A percentile compares a stretch with the other conserved stretches of the same genome.
phyloP scores from a whole-genome alignment of 257 asterid species.

The Salvia miltiorrhiza region DNA sequence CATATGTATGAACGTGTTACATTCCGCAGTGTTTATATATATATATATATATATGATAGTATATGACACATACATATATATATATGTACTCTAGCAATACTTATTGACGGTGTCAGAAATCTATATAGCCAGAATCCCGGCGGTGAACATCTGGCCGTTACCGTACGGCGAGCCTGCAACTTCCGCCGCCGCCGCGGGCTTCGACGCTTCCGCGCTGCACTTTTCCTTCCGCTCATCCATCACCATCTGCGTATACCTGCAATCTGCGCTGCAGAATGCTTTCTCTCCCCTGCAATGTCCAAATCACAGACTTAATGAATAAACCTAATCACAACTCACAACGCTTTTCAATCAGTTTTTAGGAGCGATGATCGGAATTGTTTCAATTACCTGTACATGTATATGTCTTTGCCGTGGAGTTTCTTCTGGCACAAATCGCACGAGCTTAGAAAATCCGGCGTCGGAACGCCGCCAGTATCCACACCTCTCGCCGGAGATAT shows the following conservation, averaged over 20 bases:
- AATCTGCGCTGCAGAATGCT: slow-evolving; percentile 82
- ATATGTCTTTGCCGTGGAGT: slow-evolving; percentile 80
- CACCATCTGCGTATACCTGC: slow-evolving; percentile 60
- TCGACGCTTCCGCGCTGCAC: slow-evolving; percentile 47
- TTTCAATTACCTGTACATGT: slow-evolving; percentile 75
- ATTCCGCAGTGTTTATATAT: slow-evolving; percentile 4
- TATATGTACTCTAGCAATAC: neutral
- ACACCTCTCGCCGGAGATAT: slow-evolving; percentile 55
- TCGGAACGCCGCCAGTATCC: slow-evolving; percentile 35
- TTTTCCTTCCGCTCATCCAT: slow-evolving; percentile 62
- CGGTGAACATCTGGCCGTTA: slow-evolving; percentile 46
- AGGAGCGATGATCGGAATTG: neutral
- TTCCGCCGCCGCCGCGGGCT: slow-evolving; percentile 31
- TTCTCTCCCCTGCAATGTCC: slow-evolving; percentile 68
- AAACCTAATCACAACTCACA: neutral
- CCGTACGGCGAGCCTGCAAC: slow-evolving; percentile 45
- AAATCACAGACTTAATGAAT: neutral
- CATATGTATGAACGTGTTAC: slow-evolving; percentile 9
- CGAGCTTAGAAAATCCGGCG: slow-evolving; percentile 63
- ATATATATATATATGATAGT: neutral
- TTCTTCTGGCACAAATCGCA: slow-evolving; percentile 69
- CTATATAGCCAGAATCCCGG: slow-evolving; percentile 66
- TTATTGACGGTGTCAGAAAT: neutral
- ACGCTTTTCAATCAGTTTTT: neutral
- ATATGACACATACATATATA: neutral